A percentile compares a stretch with the other conserved stretches of the same genome.
Conservation (phyloP, 2,329 filamentous ascomycete species). For the Colletotrichum australisinense region DNA sequence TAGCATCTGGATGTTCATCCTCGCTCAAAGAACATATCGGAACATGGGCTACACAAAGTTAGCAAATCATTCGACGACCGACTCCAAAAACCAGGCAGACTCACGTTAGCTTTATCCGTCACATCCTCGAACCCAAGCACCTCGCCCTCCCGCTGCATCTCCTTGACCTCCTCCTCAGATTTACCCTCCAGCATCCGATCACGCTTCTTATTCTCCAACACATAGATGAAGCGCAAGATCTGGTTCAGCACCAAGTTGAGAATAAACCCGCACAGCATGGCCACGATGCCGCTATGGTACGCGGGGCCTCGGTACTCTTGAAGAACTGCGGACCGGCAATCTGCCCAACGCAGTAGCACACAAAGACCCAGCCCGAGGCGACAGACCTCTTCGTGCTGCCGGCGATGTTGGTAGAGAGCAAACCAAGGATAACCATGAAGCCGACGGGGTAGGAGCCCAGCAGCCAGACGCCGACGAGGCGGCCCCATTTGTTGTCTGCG, state of each 20-base stretch:
- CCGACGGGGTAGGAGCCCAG: conserved; percentile 29
- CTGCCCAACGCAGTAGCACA: conserved; percentile 45
- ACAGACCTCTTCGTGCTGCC: conserved; percentile 43
- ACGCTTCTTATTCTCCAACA: conserved; percentile 21
- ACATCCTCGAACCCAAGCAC: conserved; percentile 49
- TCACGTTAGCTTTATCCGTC: conserved; percentile 48
- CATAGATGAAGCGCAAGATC: conserved; percentile 20
- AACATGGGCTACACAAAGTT: conserved; percentile 19
- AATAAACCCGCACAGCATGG: conserved; percentile 23
- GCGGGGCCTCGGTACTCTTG: conserved; percentile 36
- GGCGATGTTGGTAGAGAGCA: conserved; percentile 43
- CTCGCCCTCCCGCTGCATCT: conserved; percentile 28
- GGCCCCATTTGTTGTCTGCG: conserved; percentile 31
- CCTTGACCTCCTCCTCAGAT: conserved; percentile 26
- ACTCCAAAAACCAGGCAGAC: neutral
- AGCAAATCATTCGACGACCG: neutral
- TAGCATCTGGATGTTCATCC: neutral
- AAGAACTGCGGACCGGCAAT: conserved; percentile 47
- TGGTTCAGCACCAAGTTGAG: conserved; percentile 29
- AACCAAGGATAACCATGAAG: conserved; percentile 31
- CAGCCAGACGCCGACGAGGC: conserved; percentile 28
- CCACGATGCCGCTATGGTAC: conserved; percentile 31
- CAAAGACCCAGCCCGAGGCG: conserved; percentile 45
- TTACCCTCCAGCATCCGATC: conserved; percentile 24
- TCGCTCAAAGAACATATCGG: conserved; percentile 19